Base-by-base conservation (phyloP, 192 early-diverging fungal genomes). In the Backusella parvicylindrica region DNA sequence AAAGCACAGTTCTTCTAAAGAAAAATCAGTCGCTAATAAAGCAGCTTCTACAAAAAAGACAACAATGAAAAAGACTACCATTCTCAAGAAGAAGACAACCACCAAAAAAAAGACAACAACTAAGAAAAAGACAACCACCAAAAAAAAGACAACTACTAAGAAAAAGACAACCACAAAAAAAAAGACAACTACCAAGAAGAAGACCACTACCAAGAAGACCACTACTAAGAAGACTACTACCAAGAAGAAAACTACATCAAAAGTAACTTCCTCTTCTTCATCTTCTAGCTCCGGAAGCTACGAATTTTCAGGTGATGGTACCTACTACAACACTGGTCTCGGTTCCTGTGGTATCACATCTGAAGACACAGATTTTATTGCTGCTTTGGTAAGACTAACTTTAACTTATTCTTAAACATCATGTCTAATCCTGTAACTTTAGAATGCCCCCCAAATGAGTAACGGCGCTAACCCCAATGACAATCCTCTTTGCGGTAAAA, bases 361-460 rank as follows among this genome's bases (percentile, higher is more conserved):
- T 65, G 60, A 67, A 5, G 83, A 86, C 21, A 43, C 30, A 28
- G 88, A 89, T 31, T 37, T 81, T 23, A 83, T 89, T 72, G 86
- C 78, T 4, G 88, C 88, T 1, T 81, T 89, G 43, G 71, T 72
- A 72, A 72, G 53, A 4, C 12, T 6, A 49, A 66, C 18, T 21
- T 68, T 23, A 31, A 37, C 18, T 3, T 35, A 9, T 26, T 31
- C 6, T 2, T 68, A 68, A 33, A 68, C 21, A 68, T 8, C 37
- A 23, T n/a, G 23, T 15, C 18, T 37, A 68, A 35, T 33, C 9
- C 36, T 33, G 13, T n/a, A 6, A 53, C 2, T 37, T 37, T 60
- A 72, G 64, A 88, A 86, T 76, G 85, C 82, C 0, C 84, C 84
- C 2, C 86, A 88, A 77, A 87, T 85, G 73, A 83, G 75, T 11